phyloP scores from a whole-genome alignment of 176 grass and related monocot genomes.

The Triticum monococcum region DNA sequence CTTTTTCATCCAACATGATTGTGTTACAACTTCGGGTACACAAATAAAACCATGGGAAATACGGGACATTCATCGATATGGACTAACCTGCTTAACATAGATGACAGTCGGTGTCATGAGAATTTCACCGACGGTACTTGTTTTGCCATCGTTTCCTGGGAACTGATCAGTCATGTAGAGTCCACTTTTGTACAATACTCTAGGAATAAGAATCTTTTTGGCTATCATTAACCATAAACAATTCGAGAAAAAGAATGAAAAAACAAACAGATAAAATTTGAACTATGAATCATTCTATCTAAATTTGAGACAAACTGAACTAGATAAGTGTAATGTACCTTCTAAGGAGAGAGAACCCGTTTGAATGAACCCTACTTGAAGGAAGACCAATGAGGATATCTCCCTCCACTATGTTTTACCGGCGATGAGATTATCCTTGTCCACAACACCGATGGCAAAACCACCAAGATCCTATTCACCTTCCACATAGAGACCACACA shows the following conservation, averaged over 20 bases:
- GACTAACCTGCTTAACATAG: slow-evolving; percentile 87
- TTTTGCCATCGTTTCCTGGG: slow-evolving; percentile 50
- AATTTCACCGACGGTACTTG: slow-evolving; percentile 72
- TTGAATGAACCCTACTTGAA: slow-evolving; percentile 93
- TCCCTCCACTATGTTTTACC: slow-evolving; percentile 79
- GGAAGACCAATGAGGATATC: slow-evolving; percentile 90
- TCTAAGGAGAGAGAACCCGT: slow-evolving; percentile 87
- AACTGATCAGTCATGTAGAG: slow-evolving; percentile 67
- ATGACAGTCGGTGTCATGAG: slow-evolving; percentile 85
- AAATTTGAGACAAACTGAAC: not conserved
- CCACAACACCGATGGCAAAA: slow-evolving; percentile 77
- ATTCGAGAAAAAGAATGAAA: not conserved
- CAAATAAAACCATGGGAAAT: not conserved
- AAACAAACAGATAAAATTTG: not conserved
- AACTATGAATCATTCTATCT: not conserved
- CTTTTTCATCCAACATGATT: slow-evolving; percentile 37
- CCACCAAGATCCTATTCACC: slow-evolving; percentile 93
- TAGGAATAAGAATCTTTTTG: slow-evolving; percentile 23
- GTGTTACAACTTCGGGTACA: not conserved
- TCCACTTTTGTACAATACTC: slow-evolving; percentile 71
- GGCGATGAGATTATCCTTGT: slow-evolving; percentile 77
- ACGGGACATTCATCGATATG: not conserved
- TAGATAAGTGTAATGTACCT: slow-evolving; percentile 46
- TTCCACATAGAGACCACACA: slow-evolving; percentile 74
- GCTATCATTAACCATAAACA: slow-evolving; percentile 4